Evolutionary conservation across 2,329 filamentous ascomycete species (phyloP).

Genomic region (Penicillium sp.): DNA sequence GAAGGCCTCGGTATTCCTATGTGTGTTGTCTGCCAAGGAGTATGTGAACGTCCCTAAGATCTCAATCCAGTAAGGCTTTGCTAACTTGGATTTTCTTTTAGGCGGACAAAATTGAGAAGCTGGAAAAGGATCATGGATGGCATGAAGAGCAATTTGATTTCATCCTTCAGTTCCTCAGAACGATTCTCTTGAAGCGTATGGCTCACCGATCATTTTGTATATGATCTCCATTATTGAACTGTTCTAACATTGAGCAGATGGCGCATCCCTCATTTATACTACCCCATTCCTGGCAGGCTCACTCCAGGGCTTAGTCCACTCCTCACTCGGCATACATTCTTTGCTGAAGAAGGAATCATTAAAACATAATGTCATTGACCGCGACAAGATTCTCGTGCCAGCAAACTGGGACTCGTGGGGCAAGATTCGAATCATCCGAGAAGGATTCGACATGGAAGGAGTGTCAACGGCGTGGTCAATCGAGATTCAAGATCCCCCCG

Average conservation of each 20-base stretch:
- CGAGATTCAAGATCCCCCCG: constrained; percentile 66
- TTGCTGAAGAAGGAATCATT: constrained; percentile 75
- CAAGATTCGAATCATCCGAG: constrained; percentile 88
- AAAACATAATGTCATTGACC: constrained; percentile 88
- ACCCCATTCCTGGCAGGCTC: constrained; percentile 74
- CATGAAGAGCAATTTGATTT: constrained; percentile 97
- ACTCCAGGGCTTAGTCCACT: constrained; percentile 78
- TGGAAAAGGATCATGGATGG: constrained; percentile 90
- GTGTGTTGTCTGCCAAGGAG: constrained; percentile 95
- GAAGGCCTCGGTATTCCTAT: constrained; percentile 83
- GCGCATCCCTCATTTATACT: constrained; percentile 82
- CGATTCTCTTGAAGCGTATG: constrained; percentile 82
- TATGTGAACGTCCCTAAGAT: constrained; percentile 44
- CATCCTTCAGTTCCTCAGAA: constrained; percentile 88
- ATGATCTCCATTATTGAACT: constrained; percentile 5
- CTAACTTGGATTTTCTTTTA: constrained; percentile 38
- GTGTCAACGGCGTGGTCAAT: constrained; percentile 83
- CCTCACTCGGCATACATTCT: constrained; percentile 82
- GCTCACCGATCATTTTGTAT: constrained; percentile 22
- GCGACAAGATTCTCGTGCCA: constrained; percentile 91
- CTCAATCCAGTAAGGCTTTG: constrained; percentile 2
- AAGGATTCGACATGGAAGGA: constrained; percentile 88
- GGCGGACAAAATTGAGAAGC: constrained; percentile 84
- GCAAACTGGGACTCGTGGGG: constrained; percentile 99
- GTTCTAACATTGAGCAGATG: constrained; percentile 56